Conservation (phyloP, 108 stramenopile genomes). For the Nitzschia putrida region DNA sequence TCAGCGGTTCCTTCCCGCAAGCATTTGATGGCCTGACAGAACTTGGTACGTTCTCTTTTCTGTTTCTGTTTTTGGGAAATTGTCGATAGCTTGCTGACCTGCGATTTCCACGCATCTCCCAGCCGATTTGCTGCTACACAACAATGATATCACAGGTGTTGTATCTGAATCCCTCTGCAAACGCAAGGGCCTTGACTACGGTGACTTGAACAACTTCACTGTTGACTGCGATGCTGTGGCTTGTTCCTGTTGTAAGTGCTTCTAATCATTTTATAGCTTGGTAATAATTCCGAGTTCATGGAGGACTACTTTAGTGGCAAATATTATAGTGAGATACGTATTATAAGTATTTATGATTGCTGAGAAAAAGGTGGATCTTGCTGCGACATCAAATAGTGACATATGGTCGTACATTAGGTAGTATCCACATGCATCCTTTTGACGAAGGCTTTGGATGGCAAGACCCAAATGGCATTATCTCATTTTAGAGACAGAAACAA, state of each 20-base stretch:
- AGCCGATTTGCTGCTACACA: constrained; percentile 15
- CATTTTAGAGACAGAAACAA: too few species aligned
- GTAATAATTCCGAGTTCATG: too few species aligned
- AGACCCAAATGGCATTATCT: too few species aligned
- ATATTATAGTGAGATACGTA: too few species aligned
- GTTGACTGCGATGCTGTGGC: constrained; percentile 19
- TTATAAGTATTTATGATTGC: too few species aligned
- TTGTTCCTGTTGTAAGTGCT: constrained; percentile 29
- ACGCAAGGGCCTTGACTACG: neutral
- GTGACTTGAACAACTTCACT: constrained; percentile 11
- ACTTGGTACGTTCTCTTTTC: constrained; percentile 21
- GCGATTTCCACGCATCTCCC: neutral
- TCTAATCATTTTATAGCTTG: neutral
- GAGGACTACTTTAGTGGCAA: too few species aligned
- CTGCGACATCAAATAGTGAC: too few species aligned
- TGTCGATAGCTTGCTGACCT: neutral
- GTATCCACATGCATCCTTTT: too few species aligned
- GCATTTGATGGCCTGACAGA: neutral
- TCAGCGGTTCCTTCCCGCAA: constrained; percentile 24
- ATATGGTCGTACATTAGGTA: too few species aligned
- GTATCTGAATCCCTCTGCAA: constrained; percentile 20
- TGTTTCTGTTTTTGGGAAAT: neutral
- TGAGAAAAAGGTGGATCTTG: too few species aligned
- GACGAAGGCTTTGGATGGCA: too few species aligned
- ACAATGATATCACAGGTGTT: constrained; percentile 17